These are phyloP conservation scores for Sugiyamaella paludigena DNA, from an alignment of 1,139 yeast genomes.

Conservation along the genomic window DNA sequence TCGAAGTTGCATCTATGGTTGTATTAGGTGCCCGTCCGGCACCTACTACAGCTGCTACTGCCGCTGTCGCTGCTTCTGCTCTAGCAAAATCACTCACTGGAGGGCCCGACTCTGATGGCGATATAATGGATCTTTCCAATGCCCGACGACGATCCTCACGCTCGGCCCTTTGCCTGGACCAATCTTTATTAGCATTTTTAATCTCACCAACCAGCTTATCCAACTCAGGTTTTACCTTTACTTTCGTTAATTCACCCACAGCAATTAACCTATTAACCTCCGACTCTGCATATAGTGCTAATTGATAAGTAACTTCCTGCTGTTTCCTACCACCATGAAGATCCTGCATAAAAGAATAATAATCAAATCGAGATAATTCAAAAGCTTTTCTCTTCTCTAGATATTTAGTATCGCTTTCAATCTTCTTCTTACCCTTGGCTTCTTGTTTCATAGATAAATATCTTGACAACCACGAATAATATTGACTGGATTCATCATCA, in stretches of 20 bases:
- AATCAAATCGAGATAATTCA: constrained; percentile 70
- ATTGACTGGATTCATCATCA: constrained; percentile 71
- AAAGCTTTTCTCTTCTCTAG: constrained; percentile 58
- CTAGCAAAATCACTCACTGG: constrained; percentile 3
- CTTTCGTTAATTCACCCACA: constrained; percentile 27
- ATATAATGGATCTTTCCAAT: constrained; percentile 33
- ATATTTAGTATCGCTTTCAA: constrained; percentile 57
- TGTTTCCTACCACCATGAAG: constrained; percentile 51
- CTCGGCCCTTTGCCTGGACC: constrained; percentile 43
- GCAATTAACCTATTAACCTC: constrained; percentile 33
- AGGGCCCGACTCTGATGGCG: constrained; percentile 17
- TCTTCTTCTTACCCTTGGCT: constrained; percentile 39
- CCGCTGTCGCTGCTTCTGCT: constrained; percentile 7
- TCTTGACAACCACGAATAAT: constrained; percentile 70
- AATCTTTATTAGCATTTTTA: constrained; percentile 39
- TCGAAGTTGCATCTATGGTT: constrained; percentile 3
- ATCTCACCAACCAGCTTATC: constrained; percentile 36
- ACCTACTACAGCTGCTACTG: constrained; percentile 2
- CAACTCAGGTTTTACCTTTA: constrained; percentile 34
- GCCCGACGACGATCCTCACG: constrained; percentile 41
- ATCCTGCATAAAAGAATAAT: constrained; percentile 61
- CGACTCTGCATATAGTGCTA: constrained; percentile 40
- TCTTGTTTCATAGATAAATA: constrained; percentile 63
- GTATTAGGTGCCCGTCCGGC: no score
- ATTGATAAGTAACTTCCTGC: constrained; percentile 40